Evolutionary conservation across 2,329 filamentous ascomycete genomes (phyloP), one percentile per base, ranked within the genome.

Genomic region (Sclerotinia glacialis): DNA sequence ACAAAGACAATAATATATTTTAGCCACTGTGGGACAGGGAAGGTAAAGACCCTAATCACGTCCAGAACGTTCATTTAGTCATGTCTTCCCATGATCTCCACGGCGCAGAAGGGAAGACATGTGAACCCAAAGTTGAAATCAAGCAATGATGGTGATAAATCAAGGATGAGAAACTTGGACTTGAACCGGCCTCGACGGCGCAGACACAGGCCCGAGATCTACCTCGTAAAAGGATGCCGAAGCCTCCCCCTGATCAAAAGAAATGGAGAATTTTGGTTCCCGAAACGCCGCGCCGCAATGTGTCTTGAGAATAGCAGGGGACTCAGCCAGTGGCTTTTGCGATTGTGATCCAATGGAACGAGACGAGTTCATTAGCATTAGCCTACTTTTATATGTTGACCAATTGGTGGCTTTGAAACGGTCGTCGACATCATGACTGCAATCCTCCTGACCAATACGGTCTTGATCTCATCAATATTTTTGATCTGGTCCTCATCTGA

Each of bases 371-470:
- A 52, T 37, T 26, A 52, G 50, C 37, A 65, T 65, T 60, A 50
- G 44, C 54, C 53, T 31, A 52, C 34, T 26, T 31, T n/a, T 16
- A 40, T 54, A 23, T 4, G 9, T 49, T 58, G 21, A 28, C 63
- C 54, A 60, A 65, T 65, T 9, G 46, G 44, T 26, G 28, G 54
- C 49, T 31, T 12, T n/a, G 18, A 23, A 42, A 52, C 23, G 8
- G 31, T 42, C 26, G 63, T 44, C 34, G 16, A 65, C 18, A 60
- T 65, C 63, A 59, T 60, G 53, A 52, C 31, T 34, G 26, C 26
- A n/a, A 59, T 40, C 47, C 54, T 60, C 54, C 63, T 52, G 63
- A 52, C 63, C 63, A 65, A 65, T 65, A 44, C n/a, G n/a, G 21
- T 18, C 12, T 56, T n/a, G 28, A 37, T 42, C 12, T 64, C 49